These are phyloP conservation scores for Suillus decipiens DNA, from an alignment of 768 basidiomycete species.

Conservation along the genomic window DNA sequence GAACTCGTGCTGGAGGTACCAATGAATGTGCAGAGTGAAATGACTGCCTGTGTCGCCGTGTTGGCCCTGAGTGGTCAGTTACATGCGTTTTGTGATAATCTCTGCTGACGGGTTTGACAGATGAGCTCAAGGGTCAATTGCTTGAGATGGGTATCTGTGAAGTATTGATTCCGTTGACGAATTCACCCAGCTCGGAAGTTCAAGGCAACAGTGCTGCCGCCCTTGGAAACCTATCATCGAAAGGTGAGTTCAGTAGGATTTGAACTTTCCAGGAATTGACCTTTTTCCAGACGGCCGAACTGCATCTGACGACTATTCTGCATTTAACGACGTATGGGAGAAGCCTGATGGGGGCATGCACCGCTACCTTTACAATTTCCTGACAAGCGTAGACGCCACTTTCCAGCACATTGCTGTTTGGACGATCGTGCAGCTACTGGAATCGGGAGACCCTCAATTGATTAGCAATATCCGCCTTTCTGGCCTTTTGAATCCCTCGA, in stretches of 20 bases:
- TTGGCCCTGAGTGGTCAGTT: constrained; percentile 87
- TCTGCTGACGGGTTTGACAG: constrained; percentile 41
- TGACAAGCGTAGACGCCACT: constrained; percentile 90
- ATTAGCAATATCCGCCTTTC: constrained; percentile 90
- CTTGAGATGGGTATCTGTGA: constrained; percentile 99
- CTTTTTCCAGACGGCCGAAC: constrained; percentile 63
- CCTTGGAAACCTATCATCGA: constrained; percentile 95
- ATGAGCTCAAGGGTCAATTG: constrained; percentile 94
- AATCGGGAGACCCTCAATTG: constrained; percentile 93
- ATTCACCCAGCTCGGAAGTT: constrained; percentile 95
- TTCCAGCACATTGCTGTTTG: constrained; percentile 99
- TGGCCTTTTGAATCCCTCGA: constrained; percentile 77
- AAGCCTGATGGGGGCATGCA: constrained; percentile 98
- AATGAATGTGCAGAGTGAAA: constrained; percentile 97
- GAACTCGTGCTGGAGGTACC: constrained; percentile 94
- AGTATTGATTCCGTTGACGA: constrained; percentile 94
- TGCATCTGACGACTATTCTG: constrained; percentile 86
- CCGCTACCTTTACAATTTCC: constrained; percentile 89
- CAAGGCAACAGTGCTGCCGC: constrained; percentile 99
- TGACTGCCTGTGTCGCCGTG: constrained; percentile 99
- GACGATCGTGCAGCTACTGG: constrained; percentile 97
- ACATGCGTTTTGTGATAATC: not conserved
- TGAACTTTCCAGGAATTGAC: not conserved
- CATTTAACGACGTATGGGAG: constrained; percentile 98
- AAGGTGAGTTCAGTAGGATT: constrained; percentile 53